These are phyloP conservation scores for Candida koratica DNA, from an alignment of 805 yeast genomes.

Conservation along the genomic window DNA sequence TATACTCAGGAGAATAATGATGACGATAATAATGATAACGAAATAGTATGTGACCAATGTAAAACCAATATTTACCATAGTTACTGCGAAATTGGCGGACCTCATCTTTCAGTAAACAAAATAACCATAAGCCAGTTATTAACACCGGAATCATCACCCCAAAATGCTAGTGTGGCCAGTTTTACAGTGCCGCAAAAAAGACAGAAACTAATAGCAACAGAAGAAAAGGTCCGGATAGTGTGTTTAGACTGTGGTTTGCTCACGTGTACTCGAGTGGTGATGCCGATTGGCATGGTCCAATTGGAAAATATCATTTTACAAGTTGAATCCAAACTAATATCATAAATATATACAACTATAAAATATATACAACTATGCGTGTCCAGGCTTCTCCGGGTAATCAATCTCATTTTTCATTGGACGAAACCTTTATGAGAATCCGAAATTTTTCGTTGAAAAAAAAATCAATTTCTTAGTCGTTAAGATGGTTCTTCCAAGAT, in stretches of 20 bases:
- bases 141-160: constrained; percentile 39
- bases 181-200: constrained; percentile 7
- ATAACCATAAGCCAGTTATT: constrained; percentile 25
- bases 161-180: constrained; percentile 12
- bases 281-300: constrained; percentile 10
- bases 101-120: constrained; percentile 5
- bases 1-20: constrained; percentile 21
- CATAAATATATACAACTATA: too few relatives aligned
- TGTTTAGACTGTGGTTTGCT: constrained; percentile 4
- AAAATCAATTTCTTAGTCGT: constrained; percentile 9
- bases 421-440: constrained; percentile 10
- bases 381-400: constrained; percentile 9
- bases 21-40: constrained; percentile 37
- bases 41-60: constrained; percentile 49
- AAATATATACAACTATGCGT: too few relatives aligned
- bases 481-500: constrained; percentile 54
- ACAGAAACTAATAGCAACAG: constrained; percentile 1
- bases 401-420: constrained; percentile 15
- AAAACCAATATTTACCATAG: constrained; percentile 46
- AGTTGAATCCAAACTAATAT: neutral
- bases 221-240: neutral
- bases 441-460: constrained; percentile 10
- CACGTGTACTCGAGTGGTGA: constrained; percentile 1
- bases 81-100: constrained; percentile 39
- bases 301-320: constrained; percentile 9